Evolutionary conservation across 257 asterid genomes (phyloP).

Genomic region (Eustoma russellianum): DNA sequence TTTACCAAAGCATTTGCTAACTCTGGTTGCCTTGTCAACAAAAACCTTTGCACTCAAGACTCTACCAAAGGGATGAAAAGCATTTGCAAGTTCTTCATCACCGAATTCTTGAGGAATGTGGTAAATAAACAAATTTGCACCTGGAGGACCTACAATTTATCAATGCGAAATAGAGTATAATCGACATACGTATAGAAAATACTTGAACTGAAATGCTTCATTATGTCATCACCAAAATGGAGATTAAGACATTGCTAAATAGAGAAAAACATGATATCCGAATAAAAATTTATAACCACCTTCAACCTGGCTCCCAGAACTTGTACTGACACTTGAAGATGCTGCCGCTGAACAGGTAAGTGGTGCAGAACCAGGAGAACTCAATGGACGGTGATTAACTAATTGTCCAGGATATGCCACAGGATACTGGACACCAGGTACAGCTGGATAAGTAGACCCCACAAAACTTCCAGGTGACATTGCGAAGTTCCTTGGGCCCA

Average conservation of each 20-base stretch:
- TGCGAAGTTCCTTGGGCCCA: conserved; percentile 58
- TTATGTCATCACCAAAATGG: no score
- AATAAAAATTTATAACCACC: conserved; percentile 35
- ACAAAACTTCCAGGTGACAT: conserved; percentile 48
- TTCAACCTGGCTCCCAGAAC: conserved; percentile 75
- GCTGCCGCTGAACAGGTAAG: conserved; percentile 64
- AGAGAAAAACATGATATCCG: conserved; percentile 6
- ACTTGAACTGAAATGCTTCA: no score
- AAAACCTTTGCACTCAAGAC: conserved; percentile 89
- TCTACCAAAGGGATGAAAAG: conserved; percentile 76
- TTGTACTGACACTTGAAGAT: conserved; percentile 75
- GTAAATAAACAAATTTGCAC: conserved; percentile 88
- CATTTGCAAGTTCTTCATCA: conserved; percentile 76
- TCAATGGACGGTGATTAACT: conserved; percentile 35
- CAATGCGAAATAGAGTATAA: background rate
- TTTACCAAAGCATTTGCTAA: conserved; percentile 94
- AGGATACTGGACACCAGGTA: conserved; percentile 71
- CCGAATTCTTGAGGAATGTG: conserved; percentile 95
- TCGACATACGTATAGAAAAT: no score
- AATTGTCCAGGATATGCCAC: conserved; percentile 55
- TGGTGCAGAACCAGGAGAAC: conserved; percentile 51
- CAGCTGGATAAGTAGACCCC: conserved; percentile 55
- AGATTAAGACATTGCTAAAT: background rate
- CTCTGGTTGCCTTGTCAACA: conserved; percentile 78
- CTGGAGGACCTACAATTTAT: conserved; percentile 71